Conservation (phyloP, 2,329 filamentous ascomycete species). For the Harringtonia lauricola region DNA sequence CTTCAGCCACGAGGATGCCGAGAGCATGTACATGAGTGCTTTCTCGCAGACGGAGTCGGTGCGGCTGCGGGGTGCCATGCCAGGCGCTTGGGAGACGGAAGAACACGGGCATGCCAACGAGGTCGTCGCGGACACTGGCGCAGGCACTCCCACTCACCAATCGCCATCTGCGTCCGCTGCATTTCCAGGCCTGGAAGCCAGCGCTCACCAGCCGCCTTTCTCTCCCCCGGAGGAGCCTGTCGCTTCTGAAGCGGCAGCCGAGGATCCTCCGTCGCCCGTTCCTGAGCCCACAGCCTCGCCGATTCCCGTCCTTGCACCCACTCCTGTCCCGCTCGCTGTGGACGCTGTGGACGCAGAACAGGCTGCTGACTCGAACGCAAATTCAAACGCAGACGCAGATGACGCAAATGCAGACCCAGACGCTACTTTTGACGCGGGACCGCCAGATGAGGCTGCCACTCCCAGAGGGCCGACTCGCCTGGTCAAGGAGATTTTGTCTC, state of each 20-base stretch:
- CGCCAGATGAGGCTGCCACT: conserved; percentile 32
- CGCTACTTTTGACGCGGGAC: not conserved
- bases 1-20: conserved; percentile 69
- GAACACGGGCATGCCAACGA: conserved; percentile 6
- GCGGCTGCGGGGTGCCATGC: conserved; percentile 27
- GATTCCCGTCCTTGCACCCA: too few species aligned
- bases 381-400: not conserved
- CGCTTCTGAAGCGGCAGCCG: not conserved
- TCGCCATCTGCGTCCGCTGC: too few species aligned
- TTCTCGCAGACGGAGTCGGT: conserved; percentile 38
- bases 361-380: not conserved
- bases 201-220: not conserved
- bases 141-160: too few species aligned
- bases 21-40: conserved; percentile 80
- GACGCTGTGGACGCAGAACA: not conserved
- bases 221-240: not conserved
- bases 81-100: conserved; percentile 39
- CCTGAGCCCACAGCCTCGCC: not conserved
- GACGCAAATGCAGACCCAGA: too few species aligned
- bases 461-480: conserved; percentile 42
- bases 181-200: too few species aligned
- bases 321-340: too few species aligned
- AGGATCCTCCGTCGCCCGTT: not conserved
- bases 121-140: not conserved
- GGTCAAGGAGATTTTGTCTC: conserved; percentile 41